A percentile compares a stretch with the other conserved stretches of the same genome.
Conservation (phyloP, 2,329 filamentous ascomycete species). For the Cordyceps fumosorosea region DNA sequence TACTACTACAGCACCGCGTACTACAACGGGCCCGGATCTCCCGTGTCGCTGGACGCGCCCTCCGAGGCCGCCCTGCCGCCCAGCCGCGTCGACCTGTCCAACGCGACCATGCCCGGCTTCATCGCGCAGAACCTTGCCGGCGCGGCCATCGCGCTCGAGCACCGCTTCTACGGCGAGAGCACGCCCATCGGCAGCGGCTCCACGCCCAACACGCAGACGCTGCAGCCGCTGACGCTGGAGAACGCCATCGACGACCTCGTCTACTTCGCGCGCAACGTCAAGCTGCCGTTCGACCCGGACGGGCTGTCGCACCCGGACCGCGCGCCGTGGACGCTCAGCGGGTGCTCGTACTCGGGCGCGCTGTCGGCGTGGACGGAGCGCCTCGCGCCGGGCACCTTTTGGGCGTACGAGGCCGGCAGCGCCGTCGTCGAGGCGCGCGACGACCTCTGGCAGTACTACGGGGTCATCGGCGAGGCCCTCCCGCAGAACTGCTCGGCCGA, state of each 20-base stretch:
- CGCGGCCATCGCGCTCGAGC: slow-evolving; percentile 66
- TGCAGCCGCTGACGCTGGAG: slow-evolving; percentile 72
- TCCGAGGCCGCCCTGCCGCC: slow-evolving; percentile 57
- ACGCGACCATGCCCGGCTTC: slow-evolving; percentile 57
- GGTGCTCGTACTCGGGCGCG: slow-evolving; percentile 72
- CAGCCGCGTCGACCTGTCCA: slow-evolving; percentile 60
- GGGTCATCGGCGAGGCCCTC: slow-evolving; percentile 36
- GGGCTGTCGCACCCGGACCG: slow-evolving; percentile 55
- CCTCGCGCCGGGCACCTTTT: slow-evolving; percentile 68
- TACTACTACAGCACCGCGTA: slow-evolving; percentile 75
- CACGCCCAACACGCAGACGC: slow-evolving; percentile 57
- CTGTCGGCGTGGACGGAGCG: slow-evolving; percentile 67
- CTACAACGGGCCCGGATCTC: slow-evolving; percentile 68
- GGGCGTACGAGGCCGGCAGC: slow-evolving; percentile 68
- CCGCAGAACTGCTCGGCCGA: slow-evolving; percentile 55
- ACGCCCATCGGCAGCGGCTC: slow-evolving; percentile 49
- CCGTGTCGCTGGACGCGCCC: slow-evolving; percentile 61
- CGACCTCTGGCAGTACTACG: slow-evolving; percentile 59
- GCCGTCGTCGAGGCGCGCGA: slow-evolving; percentile 69
- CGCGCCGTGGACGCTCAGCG: slow-evolving; percentile 68
- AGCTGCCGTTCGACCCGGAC: slow-evolving; percentile 60
- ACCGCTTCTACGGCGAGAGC: slow-evolving; percentile 74
- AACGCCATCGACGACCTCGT: slow-evolving; percentile 70
- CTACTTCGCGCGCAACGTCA: slow-evolving; percentile 66
- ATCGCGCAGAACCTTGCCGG: slow-evolving; percentile 62